A percentile compares a stretch with the other conserved stretches of the same genome.
These are phyloP conservation scores for Hymenochaete sp. DNA, from an alignment of 1,284 basidiomycete genomes.

Conservation along the genomic window DNA sequence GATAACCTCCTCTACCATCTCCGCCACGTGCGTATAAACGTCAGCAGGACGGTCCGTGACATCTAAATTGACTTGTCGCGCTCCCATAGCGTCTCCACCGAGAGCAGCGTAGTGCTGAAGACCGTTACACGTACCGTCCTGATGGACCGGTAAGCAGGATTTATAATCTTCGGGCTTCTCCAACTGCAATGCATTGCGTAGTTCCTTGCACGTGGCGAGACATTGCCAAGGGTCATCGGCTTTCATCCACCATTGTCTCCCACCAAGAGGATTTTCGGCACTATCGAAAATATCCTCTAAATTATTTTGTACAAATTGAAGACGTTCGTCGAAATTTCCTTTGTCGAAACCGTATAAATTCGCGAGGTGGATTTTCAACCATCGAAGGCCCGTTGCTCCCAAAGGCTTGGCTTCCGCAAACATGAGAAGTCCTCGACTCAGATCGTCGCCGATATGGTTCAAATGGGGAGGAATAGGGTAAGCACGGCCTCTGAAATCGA, in stretches of 20 bases:
- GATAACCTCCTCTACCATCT: slow-evolving; percentile 62
- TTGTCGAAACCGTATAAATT: slow-evolving; percentile 96
- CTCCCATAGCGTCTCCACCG: slow-evolving; percentile 86
- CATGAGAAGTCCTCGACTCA: slow-evolving; percentile 81
- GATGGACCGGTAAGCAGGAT: slow-evolving; percentile 86
- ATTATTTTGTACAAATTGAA: slow-evolving; percentile 66
- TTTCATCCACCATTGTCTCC: slow-evolving; percentile 78
- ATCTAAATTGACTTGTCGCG: slow-evolving; percentile 88
- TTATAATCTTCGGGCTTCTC: slow-evolving; percentile 64
- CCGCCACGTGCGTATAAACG: slow-evolving; percentile 92
- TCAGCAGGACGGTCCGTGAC: slow-evolving; percentile 86
- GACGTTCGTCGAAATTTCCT: slow-evolving; percentile 88
- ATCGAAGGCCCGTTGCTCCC: slow-evolving; percentile 68
- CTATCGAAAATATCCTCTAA: slow-evolving; percentile 78
- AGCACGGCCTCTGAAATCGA: slow-evolving; percentile 96
- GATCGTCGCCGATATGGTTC: slow-evolving; percentile 93
- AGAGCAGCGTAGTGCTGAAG: slow-evolving; percentile 98
- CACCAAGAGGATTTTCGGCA: slow-evolving; percentile 78
- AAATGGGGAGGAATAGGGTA: slow-evolving; percentile 97
- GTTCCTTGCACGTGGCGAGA: slow-evolving; percentile 86
- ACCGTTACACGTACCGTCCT: slow-evolving; percentile 98
- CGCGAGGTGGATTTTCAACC: slow-evolving; percentile 89
- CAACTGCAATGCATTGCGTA: slow-evolving; percentile 70
- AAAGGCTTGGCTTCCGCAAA: slow-evolving; percentile 81
- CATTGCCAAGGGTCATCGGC: slow-evolving; percentile 99